These are phyloP conservation scores for Fallopia convolvulus DNA, from an alignment of 148 eudicot species.

Conservation along the genomic window DNA sequence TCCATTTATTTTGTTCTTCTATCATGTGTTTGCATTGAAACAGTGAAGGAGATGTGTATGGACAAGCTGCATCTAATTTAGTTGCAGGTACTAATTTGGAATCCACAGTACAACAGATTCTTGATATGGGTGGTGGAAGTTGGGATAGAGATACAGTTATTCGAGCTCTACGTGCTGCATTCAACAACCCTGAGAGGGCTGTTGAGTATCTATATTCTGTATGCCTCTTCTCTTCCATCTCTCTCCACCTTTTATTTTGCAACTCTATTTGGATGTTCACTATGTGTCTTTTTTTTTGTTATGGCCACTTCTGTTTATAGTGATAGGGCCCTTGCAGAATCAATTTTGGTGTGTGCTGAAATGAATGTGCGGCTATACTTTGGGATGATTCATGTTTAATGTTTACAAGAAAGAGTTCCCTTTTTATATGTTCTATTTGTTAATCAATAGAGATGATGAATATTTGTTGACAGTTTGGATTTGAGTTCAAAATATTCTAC, in stretches of 20 bases:
- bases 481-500: background rate
- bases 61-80: conserved; percentile 76
- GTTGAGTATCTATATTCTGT: conserved; percentile 86
- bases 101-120: conserved; percentile 60
- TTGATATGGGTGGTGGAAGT: conserved; percentile 94
- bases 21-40: conserved; percentile 8
- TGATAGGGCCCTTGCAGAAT: background rate
- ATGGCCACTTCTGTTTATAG: background rate
- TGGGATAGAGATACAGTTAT: conserved; percentile 87
- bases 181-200: conserved; percentile 89
- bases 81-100: conserved; percentile 74
- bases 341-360: background rate
- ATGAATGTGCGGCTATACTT: background rate
- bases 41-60: conserved; percentile 62
- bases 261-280: background rate
- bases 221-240: conserved; percentile 19
- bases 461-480: background rate
- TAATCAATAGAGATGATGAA: background rate
- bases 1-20: background rate
- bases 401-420: background rate
- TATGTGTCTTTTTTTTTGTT: background rate
- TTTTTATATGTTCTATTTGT: background rate
- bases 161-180: conserved; percentile 84
- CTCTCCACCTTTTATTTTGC: background rate
- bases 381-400: background rate